Conservation (phyloP, 202 grass and related monocot genomes). For the Saccharum hybrid region DNA sequence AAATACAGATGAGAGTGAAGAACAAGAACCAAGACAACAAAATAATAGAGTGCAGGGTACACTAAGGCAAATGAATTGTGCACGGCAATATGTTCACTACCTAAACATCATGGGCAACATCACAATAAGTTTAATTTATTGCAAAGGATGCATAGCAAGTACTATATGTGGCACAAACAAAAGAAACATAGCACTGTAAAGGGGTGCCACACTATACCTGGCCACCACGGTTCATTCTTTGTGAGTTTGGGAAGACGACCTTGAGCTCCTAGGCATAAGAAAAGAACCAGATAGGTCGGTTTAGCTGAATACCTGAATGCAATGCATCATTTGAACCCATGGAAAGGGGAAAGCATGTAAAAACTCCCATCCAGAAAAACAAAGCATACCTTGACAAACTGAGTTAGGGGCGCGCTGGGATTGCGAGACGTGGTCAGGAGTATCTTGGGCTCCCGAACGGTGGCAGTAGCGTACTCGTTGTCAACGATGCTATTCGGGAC, state of each 20-base stretch:
- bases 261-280: conserved; percentile 69
- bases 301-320: not conserved
- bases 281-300: conserved; percentile 14
- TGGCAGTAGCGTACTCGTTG: conserved; percentile 74
- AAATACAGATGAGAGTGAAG: not conserved
- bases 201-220: conserved; percentile 56
- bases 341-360: not conserved
- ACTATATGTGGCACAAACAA: not conserved
- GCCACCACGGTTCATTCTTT: conserved; percentile 95
- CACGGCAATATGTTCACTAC: not conserved
- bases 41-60: not conserved
- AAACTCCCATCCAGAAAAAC: not conserved
- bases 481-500: conserved; percentile 73
- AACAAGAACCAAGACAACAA: not conserved
- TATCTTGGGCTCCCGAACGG: conserved; percentile 74
- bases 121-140: not conserved
- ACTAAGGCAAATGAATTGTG: not conserved
- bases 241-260: conserved; percentile 90
- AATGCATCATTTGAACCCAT: not conserved
- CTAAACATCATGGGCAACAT: not conserved
- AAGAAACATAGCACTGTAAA: not conserved
- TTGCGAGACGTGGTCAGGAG: conserved; percentile 87
- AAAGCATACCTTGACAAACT: conserved; percentile 76
- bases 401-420: conserved; percentile 71
- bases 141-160: not conserved